Evolutionary conservation across 768 basidiomycete species (phyloP).

Genomic region (Lactarius pseudohatsudake): DNA sequence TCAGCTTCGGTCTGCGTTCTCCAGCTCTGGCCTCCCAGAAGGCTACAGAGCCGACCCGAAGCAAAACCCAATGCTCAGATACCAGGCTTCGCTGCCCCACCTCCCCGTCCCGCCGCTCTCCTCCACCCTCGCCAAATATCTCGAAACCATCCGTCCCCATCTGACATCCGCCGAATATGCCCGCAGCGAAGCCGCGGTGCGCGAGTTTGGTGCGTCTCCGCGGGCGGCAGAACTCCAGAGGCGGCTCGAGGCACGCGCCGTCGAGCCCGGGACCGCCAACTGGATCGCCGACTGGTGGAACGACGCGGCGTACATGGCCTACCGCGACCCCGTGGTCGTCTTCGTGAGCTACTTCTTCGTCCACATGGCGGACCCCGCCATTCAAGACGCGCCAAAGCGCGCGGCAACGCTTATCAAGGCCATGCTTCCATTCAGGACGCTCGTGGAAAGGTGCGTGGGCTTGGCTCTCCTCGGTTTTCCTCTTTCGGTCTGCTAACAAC

Average conservation of each 20-base stretch:
- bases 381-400: slow-evolving; percentile 58
- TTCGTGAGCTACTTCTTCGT: slow-evolving; percentile 95
- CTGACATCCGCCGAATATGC: slow-evolving; percentile 62
- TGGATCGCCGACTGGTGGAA: slow-evolving; percentile 99
- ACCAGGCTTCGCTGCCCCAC: slow-evolving; percentile 66
- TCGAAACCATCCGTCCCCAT: slow-evolving; percentile 79
- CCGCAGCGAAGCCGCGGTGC: slow-evolving; percentile 56
- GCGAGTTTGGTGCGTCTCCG: slow-evolving; percentile 67
- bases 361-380: slow-evolving; percentile 64
- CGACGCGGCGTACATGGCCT: slow-evolving; percentile 83
- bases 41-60: slow-evolving; percentile 54
- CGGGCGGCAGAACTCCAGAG: slow-evolving; percentile 71
- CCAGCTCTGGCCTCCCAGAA: slow-evolving; percentile 35
- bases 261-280: slow-evolving; percentile 54
- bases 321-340: slow-evolving; percentile 87
- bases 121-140: slow-evolving; percentile 85
- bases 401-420: slow-evolving; percentile 86
- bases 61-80: slow-evolving; percentile 68
- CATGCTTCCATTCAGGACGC: slow-evolving; percentile 77
- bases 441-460: slow-evolving; percentile 73
- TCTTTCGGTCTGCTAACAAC: slow-evolving; percentile 4
- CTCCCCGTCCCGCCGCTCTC: slow-evolving; percentile 84
- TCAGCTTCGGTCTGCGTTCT: slow-evolving; percentile 6
- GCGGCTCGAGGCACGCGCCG: slow-evolving; percentile 74
- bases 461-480: background rate